These are phyloP conservation scores for Salvia sclarea DNA, from an alignment of 305 asterid species.

Conservation along the genomic window DNA sequence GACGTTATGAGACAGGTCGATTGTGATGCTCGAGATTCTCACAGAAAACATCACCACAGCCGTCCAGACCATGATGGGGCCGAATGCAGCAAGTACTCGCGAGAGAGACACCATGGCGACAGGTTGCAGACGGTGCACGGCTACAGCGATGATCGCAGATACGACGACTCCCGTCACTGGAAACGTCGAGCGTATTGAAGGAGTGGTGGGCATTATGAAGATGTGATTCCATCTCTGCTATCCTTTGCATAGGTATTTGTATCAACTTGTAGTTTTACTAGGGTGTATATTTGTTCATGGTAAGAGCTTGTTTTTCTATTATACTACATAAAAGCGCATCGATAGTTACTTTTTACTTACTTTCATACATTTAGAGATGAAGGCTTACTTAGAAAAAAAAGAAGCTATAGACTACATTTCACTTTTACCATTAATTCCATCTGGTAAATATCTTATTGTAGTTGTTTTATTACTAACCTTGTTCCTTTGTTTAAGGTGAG, in stretches of 20 bases:
- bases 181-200: constrained; percentile 49
- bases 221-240: constrained; percentile 39
- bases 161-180: constrained; percentile 35
- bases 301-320: constrained; percentile 26
- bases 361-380: constrained; percentile 44
- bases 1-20: constrained; percentile 37
- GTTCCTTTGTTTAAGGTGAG: constrained; percentile 59
- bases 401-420: constrained; percentile 35
- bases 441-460: constrained; percentile 28
- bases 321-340: constrained; percentile 30
- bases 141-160: constrained; percentile 34
- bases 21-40: constrained; percentile 36
- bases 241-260: constrained; percentile 52
- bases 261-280: constrained; percentile 37
- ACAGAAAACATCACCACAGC: constrained; percentile 27
- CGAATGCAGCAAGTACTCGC: constrained; percentile 29
- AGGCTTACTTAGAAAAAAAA: constrained; percentile 40
- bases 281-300: constrained; percentile 37
- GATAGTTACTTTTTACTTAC: constrained; percentile 26
- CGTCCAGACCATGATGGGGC: constrained; percentile 32
- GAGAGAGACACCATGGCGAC: constrained; percentile 37
- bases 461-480: constrained; percentile 45
- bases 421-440: constrained; percentile 43
- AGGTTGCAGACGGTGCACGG: constrained; percentile 34
- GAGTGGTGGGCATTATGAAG: constrained; percentile 38